Evolutionary conservation across 2,329 filamentous ascomycete genomes (phyloP).

Genomic region (Ascochyta lentis): DNA sequence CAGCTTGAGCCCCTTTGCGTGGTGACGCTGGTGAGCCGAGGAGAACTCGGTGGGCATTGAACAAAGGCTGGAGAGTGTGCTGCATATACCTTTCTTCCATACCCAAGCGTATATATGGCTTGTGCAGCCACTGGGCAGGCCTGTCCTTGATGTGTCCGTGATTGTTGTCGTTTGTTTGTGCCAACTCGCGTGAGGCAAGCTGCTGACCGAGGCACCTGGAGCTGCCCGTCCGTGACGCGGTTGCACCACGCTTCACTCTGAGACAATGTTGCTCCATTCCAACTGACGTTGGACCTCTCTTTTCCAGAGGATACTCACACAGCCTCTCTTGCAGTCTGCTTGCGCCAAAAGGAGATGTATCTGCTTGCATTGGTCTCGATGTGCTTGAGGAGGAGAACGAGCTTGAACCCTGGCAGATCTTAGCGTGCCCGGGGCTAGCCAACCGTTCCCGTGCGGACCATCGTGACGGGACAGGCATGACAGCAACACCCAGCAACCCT

Average conservation of each 20-base stretch:
- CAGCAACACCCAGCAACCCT: constrained; percentile 14
- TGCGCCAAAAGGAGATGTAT: not conserved
- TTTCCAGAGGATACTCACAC: not conserved
- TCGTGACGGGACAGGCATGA: constrained; percentile 13
- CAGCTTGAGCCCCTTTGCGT: not conserved
- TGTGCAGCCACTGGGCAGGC: not conserved
- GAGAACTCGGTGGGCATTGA: too few species aligned
- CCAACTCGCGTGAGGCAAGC: not conserved
- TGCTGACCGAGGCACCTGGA: not conserved
- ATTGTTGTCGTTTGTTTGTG: not conserved
- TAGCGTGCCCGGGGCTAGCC: constrained; percentile 7
- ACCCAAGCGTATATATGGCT: not conserved
- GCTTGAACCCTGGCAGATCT: constrained; percentile 15
- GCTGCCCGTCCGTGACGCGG: not conserved
- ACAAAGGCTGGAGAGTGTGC: too few species aligned
- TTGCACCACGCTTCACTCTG: not conserved
- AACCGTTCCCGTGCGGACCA: constrained; percentile 15
- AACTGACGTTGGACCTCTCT: not conserved
- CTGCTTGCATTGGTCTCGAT: not conserved
- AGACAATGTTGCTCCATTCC: not conserved
- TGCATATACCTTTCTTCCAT: too few species aligned
- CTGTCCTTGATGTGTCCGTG: not conserved
- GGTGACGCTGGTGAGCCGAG: too few species aligned
- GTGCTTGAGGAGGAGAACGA: not conserved
- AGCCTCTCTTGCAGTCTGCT: not conserved